A percentile compares a stretch with the other conserved stretches of the same genome.
phyloP scores from a whole-genome alignment of 345 rosid species.

The Camelina laxa region DNA sequence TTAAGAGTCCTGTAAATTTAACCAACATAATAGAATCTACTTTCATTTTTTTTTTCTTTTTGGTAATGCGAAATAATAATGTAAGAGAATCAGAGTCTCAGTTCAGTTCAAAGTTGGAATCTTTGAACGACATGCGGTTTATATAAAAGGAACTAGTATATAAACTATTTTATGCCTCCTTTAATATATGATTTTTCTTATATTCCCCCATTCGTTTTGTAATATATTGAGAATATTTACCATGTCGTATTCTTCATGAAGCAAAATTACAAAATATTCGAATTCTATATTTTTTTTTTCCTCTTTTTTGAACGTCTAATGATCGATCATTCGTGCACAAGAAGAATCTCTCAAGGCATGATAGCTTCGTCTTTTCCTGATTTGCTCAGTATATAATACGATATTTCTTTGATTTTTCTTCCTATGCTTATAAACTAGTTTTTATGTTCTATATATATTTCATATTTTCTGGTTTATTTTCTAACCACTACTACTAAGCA shows the following conservation, averaged over 20 bases:
- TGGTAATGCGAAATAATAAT: background rate
- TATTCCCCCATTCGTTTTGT: slow-evolving; percentile 34
- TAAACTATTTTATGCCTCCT: slow-evolving; percentile 25
- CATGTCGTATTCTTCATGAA: slow-evolving; percentile 31
- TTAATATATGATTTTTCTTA: slow-evolving; percentile 30
- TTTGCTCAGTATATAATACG: slow-evolving; percentile 21
- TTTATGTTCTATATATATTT: too few relatives aligned
- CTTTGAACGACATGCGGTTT: slow-evolving; percentile 48
- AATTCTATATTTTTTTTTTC: background rate
- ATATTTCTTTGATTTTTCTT: slow-evolving; percentile 12
- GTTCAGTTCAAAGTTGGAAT: slow-evolving; percentile 36
- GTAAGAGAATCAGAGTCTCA: slow-evolving; percentile 31
- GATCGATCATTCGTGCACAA: slow-evolving; percentile 41
- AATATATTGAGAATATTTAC: slow-evolving; percentile 24
- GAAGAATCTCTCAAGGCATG: slow-evolving; percentile 39
- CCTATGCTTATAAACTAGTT: too few relatives aligned
- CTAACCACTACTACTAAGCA: background rate
- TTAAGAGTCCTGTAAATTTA: slow-evolving; percentile 7
- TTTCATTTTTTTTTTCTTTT: slow-evolving; percentile 10
- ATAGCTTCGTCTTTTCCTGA: slow-evolving; percentile 15
- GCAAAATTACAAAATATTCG: slow-evolving; percentile 42
- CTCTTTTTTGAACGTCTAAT: slow-evolving; percentile 34
- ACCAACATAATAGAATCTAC: slow-evolving; percentile 12
- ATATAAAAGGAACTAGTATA: slow-evolving; percentile 42
- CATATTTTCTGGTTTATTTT: background rate